Percentiles rank a stretch among this genome's conserved stretches.
Evolutionary conservation across 257 asterid species (phyloP).

Genomic region (Ligustrum vulgare): DNA sequence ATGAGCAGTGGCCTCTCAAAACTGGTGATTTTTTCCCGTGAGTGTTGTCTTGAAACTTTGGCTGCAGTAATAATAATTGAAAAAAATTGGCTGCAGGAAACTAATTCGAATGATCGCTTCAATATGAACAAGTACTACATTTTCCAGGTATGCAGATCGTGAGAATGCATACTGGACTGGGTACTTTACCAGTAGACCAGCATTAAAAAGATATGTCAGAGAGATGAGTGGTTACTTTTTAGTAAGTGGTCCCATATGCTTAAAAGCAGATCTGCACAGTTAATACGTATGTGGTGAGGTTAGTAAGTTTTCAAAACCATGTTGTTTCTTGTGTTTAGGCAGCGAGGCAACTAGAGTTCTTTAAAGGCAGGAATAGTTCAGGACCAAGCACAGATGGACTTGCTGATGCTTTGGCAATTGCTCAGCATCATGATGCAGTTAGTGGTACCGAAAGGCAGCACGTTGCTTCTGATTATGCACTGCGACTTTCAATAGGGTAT

Average conservation of each 20-base stretch:
- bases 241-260: conserved; percentile 42
- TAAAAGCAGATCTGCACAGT: conserved; percentile 15
- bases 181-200: conserved; percentile 80
- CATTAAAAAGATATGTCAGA: conserved; percentile 71
- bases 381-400: conserved; percentile 62
- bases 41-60: conserved; percentile 36
- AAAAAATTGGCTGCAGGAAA: conserved; percentile 12
- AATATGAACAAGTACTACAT: conserved; percentile 14
- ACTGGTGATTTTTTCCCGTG: conserved; percentile 88
- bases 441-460: conserved; percentile 79
- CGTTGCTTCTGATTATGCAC: conserved; percentile 78
- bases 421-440: conserved; percentile 85
- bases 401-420: conserved; percentile 81
- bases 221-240: conserved; percentile 64
- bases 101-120: conserved; percentile 10
- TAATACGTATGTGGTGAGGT: conserved; percentile 4
- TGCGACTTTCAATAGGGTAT: conserved; percentile 70
- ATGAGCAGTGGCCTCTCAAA: conserved; percentile 68
- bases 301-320: conserved; percentile 15
- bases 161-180: conserved; percentile 91
- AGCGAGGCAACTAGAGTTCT: conserved; percentile 72
- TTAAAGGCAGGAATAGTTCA: conserved; percentile 50
- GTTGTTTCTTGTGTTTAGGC: conserved; percentile 43
- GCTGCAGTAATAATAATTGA: too few species aligned
- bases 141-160: conserved; percentile 63